A percentile compares a stretch with the other conserved stretches of the same genome.
Conservation (phyloP, 495 filamentous ascomycete genomes). For the Xylaria venustula region DNA sequence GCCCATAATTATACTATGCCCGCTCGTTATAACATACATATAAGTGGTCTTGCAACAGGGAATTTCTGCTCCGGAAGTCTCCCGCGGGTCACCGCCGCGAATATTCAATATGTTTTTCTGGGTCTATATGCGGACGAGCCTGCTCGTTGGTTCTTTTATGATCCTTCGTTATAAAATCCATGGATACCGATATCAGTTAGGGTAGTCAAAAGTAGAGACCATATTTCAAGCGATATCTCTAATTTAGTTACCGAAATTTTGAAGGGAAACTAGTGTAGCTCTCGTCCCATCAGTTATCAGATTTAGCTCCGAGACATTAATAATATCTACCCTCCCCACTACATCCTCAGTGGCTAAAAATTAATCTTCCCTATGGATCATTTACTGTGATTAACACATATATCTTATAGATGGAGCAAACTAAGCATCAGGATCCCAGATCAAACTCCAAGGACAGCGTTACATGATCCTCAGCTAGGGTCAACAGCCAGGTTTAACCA, state of each 20-base stretch:
- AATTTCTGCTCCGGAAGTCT: neutral
- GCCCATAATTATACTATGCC: neutral
- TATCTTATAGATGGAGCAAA: neutral
- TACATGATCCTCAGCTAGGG: neutral
- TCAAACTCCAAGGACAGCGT: neutral
- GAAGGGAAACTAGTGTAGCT: too few relatives aligned
- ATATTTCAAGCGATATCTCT: neutral
- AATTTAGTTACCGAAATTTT: too few relatives aligned
- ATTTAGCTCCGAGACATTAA: too few relatives aligned
- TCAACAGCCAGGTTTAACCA: too few relatives aligned
- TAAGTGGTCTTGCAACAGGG: neutral
- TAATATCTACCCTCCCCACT: neutral
- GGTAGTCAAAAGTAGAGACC: neutral
- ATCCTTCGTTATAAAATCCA: neutral
- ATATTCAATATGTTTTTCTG: neutral
- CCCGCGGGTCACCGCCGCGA: neutral
- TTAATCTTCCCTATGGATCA: neutral
- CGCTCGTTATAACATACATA: neutral
- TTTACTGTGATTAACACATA: neutral
- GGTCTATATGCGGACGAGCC: neutral
- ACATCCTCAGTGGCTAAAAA: neutral
- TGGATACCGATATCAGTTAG: neutral
- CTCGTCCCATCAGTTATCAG: too few relatives aligned
- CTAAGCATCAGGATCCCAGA: neutral
- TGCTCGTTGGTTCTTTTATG: neutral